Conservation (phyloP, 2,329 filamentous ascomycete species). For the Aspergillus sp. region DNA sequence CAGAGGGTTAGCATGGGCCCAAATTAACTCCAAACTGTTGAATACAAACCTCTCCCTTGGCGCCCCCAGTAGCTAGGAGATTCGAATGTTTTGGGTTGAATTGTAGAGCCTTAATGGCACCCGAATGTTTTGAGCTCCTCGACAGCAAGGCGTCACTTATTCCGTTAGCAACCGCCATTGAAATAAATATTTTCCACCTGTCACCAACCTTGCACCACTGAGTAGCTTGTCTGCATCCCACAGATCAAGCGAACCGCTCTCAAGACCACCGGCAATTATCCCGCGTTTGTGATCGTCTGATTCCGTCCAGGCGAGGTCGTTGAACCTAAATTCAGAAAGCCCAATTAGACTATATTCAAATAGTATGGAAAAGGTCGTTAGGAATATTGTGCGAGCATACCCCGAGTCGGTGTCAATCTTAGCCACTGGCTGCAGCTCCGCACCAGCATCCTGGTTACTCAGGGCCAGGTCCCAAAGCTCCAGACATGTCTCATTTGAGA, state of each 20-base stretch:
- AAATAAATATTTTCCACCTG: no score
- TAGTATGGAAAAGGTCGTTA: background rate
- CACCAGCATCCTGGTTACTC: constrained; percentile 70
- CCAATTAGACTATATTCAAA: constrained; percentile 22
- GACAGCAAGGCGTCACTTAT: constrained; percentile 74
- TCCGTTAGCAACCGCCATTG: constrained; percentile 18
- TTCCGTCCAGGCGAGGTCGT: constrained; percentile 93
- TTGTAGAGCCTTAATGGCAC: constrained; percentile 89
- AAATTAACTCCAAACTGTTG: background rate
- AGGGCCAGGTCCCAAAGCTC: constrained; percentile 94
- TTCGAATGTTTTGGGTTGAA: constrained; percentile 94
- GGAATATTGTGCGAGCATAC: constrained; percentile 48
- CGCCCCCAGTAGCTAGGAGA: constrained; percentile 85
- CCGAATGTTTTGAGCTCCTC: constrained; percentile 84
- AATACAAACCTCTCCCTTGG: constrained; percentile 72
- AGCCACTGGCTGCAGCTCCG: constrained; percentile 82
- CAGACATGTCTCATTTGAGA: constrained; percentile 94
- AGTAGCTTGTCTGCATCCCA: constrained; percentile 81
- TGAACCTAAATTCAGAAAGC: constrained; percentile 65
- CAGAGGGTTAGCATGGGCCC: constrained; percentile 6
- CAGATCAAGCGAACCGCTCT: constrained; percentile 88
- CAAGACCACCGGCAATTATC: constrained; percentile 90
- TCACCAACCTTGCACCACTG: constrained; percentile 49
- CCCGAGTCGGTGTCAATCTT: constrained; percentile 87
- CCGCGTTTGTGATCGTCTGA: constrained; percentile 77